Evolutionary conservation across 1,139 yeast genomes (phyloP).

Genomic region (Torulaspora globosa): DNA sequence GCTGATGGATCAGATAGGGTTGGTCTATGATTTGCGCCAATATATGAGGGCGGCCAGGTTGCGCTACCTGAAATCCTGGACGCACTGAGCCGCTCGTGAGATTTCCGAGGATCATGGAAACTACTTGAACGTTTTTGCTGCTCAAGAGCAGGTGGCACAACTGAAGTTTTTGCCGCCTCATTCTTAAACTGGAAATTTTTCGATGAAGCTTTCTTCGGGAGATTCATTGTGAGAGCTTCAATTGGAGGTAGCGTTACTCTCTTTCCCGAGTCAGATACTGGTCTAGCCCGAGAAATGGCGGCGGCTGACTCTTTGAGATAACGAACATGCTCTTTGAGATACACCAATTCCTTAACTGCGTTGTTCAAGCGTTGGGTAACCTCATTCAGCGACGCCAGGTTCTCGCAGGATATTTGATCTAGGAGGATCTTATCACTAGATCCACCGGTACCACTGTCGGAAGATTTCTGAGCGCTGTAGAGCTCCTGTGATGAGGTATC

Average conservation of each 20-base stretch:
- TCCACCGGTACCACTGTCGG: neutral
- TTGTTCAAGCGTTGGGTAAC: slow-evolving; percentile 7
- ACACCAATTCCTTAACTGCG: slow-evolving; percentile 11
- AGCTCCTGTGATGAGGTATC: neutral
- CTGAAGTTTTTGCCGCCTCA: neutral
- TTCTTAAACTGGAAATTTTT: slow-evolving; percentile 8
- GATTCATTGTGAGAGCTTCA: slow-evolving; percentile 13
- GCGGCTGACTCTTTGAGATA: slow-evolving; percentile 11
- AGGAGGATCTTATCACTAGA: slow-evolving; percentile 2
- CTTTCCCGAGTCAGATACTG: slow-evolving; percentile 3
- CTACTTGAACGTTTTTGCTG: slow-evolving; percentile 2
- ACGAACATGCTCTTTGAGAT: slow-evolving; percentile 11
- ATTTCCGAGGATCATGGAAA: neutral
- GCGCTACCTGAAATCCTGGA: neutral
- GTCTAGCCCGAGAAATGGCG: slow-evolving; percentile 7
- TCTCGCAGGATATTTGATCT: slow-evolving; percentile 12
- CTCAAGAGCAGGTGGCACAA: neutral
- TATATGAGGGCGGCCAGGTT: slow-evolving; percentile 7
- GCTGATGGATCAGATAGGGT: slow-evolving; percentile 11
- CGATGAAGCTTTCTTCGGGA: slow-evolving; percentile 7
- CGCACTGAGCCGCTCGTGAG: neutral
- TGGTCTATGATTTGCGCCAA: slow-evolving; percentile 10
- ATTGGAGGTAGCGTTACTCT: slow-evolving; percentile 15
- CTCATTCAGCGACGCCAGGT: slow-evolving; percentile 10
- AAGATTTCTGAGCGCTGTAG: neutral